Percentiles rank a stretch among this genome's conserved stretches.
Evolutionary conservation across 23 red algal species (phyloP).

Genomic region (Gracilaria vermiculophylla): DNA sequence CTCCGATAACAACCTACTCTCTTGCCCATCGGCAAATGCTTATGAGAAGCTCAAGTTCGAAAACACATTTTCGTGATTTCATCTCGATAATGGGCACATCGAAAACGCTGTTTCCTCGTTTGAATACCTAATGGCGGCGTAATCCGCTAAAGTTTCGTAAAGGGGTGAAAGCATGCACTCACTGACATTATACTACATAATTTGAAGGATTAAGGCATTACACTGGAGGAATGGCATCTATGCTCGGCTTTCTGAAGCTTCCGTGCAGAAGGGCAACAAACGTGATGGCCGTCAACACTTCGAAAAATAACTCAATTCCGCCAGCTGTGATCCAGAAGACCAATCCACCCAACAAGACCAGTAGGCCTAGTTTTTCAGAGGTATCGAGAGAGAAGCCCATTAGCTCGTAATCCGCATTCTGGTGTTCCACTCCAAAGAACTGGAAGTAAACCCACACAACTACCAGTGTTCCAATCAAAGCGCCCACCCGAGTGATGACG

Average conservation of each 20-base stretch:
- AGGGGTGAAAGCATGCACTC: too few species aligned
- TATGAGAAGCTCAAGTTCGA: not conserved
- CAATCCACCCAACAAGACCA: conserved; percentile 36
- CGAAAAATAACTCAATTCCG: conserved; percentile 51
- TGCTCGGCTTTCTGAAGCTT: conserved; percentile 28
- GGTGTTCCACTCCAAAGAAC: conserved; percentile 47
- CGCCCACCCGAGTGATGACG: conserved; percentile 37
- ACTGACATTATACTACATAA: too few species aligned
- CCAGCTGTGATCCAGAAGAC: conserved; percentile 60
- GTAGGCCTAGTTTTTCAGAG: conserved; percentile 50
- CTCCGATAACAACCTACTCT: not conserved
- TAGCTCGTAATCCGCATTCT: conserved; percentile 19
- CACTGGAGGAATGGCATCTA: conserved; percentile 23
- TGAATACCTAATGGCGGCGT: too few species aligned
- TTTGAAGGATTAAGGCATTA: not conserved
- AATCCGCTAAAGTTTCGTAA: too few species aligned
- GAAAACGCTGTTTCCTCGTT: too few species aligned
- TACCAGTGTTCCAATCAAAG: conserved; percentile 19
- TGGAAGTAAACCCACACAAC: conserved; percentile 55
- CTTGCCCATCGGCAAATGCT: not conserved
- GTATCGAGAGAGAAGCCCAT: conserved; percentile 37
- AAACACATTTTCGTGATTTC: too few species aligned
- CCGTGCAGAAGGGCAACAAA: conserved; percentile 47
- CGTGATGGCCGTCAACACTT: conserved; percentile 18
- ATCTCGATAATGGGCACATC: too few species aligned